These are phyloP conservation scores for Calonectria henricotiae DNA, from an alignment of 2,329 filamentous ascomycete genomes.

Conservation along the genomic window DNA sequence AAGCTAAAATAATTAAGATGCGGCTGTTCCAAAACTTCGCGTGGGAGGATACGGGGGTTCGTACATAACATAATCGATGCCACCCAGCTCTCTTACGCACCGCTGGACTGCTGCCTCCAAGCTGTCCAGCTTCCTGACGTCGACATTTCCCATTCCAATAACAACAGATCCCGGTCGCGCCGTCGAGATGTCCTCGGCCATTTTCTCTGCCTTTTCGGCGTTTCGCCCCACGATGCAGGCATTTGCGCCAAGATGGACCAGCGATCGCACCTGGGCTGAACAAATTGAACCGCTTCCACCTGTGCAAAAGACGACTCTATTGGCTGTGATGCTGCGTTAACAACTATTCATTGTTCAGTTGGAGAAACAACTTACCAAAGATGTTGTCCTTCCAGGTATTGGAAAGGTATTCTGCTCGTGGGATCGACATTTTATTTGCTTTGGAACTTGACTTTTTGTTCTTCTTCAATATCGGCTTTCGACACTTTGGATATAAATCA, in stretches of 20 bases:
- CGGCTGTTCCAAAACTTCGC: not conserved
- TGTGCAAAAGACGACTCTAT: conserved; percentile 31
- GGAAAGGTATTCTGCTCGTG: not conserved
- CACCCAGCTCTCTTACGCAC: conserved; percentile 23
- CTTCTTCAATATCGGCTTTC: not conserved
- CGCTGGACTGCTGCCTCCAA: conserved; percentile 17
- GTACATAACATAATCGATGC: conserved; percentile 33
- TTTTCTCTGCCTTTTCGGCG: conserved; percentile 13
- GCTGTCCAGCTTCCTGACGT: conserved; percentile 21
- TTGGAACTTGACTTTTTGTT: not conserved
- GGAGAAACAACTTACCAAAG: not conserved
- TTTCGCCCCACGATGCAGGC: conserved; percentile 35
- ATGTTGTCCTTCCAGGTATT: conserved; percentile 9
- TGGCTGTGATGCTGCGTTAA: not conserved
- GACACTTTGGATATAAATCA: not conserved
- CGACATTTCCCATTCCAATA: conserved; percentile 24
- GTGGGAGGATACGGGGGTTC: not conserved
- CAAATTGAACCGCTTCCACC: conserved; percentile 33
- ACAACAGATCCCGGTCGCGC: conserved; percentile 10
- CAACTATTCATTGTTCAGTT: not conserved
- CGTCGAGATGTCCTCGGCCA: conserved; percentile 23
- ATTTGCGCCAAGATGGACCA: conserved; percentile 30
- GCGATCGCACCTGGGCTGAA: conserved; percentile 22
- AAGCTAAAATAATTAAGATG: not conserved
- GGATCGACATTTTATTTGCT: not conserved